Evolutionary conservation across 371 early-diverging fungal genomes (phyloP).

Genomic region (Conidiobolus incongruus): DNA sequence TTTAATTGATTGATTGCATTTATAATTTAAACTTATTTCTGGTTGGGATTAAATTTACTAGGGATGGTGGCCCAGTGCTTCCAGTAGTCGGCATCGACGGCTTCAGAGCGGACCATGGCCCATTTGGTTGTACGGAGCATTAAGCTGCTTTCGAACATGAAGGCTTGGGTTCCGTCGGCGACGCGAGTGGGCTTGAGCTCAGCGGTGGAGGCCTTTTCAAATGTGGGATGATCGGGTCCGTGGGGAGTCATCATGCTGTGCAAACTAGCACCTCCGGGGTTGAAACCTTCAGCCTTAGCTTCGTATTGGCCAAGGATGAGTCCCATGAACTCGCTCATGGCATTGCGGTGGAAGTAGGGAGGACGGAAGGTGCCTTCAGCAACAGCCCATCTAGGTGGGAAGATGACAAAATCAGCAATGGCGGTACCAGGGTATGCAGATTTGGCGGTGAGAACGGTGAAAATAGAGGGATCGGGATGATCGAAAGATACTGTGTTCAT

Average conservation of each 20-base stretch:
- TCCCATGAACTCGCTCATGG: conserved; percentile 94
- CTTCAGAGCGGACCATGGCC: conserved; percentile 47
- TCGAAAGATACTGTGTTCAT: conserved; percentile 82
- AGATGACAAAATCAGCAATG: conserved; percentile 88
- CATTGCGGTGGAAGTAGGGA: conserved; percentile 90
- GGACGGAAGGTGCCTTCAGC: conserved; percentile 83
- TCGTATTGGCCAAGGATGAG: conserved; percentile 80
- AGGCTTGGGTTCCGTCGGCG: conserved; percentile 61
- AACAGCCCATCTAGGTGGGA: conserved; percentile 93
- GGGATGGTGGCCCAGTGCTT: conserved; percentile 44
- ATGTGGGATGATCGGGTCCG: conserved; percentile 77
- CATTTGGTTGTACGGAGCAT: conserved; percentile 63
- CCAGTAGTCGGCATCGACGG: conserved; percentile 58
- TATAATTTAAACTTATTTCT: conserved; percentile 9
- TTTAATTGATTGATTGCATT: too few relatives aligned
- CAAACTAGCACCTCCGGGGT: conserved; percentile 71
- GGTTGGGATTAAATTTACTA: conserved; percentile 22
- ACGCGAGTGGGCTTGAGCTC: conserved; percentile 58
- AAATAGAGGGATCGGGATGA: conserved; percentile 83
- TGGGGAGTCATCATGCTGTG: conserved; percentile 81
- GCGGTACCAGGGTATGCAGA: conserved; percentile 73
- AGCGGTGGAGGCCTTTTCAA: conserved; percentile 45
- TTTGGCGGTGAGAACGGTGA: conserved; percentile 84
- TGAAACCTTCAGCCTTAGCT: conserved; percentile 75
- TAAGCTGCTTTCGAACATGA: conserved; percentile 86